These are phyloP conservation scores for Cnidoscolus chayamansa DNA, from an alignment of 441 rosid species.

Conservation along the genomic window DNA sequence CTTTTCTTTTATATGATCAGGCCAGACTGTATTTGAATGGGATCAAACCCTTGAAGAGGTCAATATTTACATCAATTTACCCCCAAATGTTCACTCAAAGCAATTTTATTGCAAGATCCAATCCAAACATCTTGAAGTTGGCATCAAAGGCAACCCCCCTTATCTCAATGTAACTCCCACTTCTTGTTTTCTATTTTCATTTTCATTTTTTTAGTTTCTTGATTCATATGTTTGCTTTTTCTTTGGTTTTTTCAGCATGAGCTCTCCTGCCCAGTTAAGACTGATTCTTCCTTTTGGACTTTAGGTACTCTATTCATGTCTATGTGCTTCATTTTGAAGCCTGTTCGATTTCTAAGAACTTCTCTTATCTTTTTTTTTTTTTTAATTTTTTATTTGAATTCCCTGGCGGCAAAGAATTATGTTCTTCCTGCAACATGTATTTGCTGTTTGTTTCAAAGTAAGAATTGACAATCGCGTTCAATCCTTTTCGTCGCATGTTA, in stretches of 20 bases:
- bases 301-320: conserved; percentile 38
- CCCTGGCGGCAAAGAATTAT: not conserved
- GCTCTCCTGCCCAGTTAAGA: conserved; percentile 63
- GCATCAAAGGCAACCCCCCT: conserved; percentile 96
- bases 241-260: conserved; percentile 51
- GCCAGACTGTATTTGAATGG: conserved; percentile 83
- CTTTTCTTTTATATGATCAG: conserved; percentile 26
- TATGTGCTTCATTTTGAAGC: not conserved
- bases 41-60: conserved; percentile 91
- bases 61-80: conserved; percentile 64
- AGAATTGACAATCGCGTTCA: not conserved
- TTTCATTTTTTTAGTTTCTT: conserved; percentile 4
- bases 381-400: not conserved
- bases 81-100: conserved; percentile 65
- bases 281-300: conserved; percentile 91
- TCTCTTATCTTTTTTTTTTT: too few species aligned
- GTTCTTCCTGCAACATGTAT: not conserved
- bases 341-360: not conserved
- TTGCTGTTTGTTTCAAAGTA: not conserved
- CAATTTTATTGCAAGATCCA: conserved; percentile 75
- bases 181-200: not conserved
- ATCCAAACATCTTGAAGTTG: conserved; percentile 66
- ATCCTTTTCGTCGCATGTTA: not conserved
- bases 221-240: not conserved
- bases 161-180: conserved; percentile 62